These are phyloP conservation scores for Globisporangium orthogonon DNA, from an alignment of 352 stramenopile species.

Conservation along the genomic window DNA sequence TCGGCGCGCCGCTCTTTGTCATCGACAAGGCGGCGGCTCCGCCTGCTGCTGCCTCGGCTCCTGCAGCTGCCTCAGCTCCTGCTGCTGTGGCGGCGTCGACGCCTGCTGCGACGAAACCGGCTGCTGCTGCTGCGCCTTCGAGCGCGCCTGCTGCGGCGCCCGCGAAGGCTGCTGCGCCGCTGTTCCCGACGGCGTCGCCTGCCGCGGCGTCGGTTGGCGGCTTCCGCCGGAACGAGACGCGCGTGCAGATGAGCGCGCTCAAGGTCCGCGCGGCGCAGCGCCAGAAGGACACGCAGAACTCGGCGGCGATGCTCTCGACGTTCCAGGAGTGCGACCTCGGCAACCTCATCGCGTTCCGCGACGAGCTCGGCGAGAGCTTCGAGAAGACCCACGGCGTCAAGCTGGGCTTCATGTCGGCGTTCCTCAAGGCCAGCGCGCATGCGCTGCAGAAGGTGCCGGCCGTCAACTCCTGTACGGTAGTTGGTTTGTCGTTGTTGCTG, in stretches of 20 bases:
- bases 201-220: constrained; percentile 10
- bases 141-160: constrained; percentile 19
- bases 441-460: constrained; percentile 92
- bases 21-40: constrained; percentile 77
- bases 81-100: constrained; percentile 6
- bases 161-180: constrained; percentile 11
- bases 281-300: constrained; percentile 98
- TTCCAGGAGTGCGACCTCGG: constrained; percentile 99
- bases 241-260: constrained; percentile 95
- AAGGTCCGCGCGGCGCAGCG: constrained; percentile 92
- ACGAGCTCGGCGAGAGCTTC: constrained; percentile 91
- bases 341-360: constrained; percentile 92
- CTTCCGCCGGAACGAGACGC: constrained; percentile 67
- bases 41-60: constrained; percentile 4
- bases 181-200: constrained; percentile 6
- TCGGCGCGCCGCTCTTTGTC: constrained; percentile 89
- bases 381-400: constrained; percentile 96
- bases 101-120: constrained; percentile 14
- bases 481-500: neutral
- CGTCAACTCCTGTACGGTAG: constrained; percentile 93
- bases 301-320: constrained; percentile 97
- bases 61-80: constrained; percentile 2
- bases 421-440: constrained; percentile 94
- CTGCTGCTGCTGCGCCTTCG: constrained; percentile 13
- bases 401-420: constrained; percentile 98